Base-by-base conservation (phyloP, 352 stramenopile genomes). In the Globisporangium rhizosaccharum region DNA sequence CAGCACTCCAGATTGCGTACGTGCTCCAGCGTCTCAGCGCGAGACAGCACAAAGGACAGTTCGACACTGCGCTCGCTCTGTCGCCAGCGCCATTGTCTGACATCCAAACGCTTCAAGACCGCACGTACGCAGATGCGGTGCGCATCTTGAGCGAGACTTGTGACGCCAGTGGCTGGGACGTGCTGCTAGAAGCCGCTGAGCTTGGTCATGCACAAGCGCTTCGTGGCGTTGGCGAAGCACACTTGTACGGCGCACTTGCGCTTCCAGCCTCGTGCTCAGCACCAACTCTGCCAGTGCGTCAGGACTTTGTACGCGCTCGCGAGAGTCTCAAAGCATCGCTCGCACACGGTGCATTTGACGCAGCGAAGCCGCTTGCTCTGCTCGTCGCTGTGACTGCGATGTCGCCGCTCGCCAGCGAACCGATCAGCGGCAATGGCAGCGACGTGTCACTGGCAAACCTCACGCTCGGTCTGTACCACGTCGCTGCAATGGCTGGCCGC, bases 391-490 rank as follows among this genome's bases (percentile, higher is more conserved):
- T 18, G 39, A 25, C 28, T n/a, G 15, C 15, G 10, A 9, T 46
- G 41, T 20, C 18, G 41, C 41, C 15, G 15, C 33, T 48, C 18
- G 23, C 4, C 20, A 44, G 20, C 5, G 28, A 33, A 33, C 28
- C 28, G 28, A 39, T 1, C 8, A 12, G 33, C n/a, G 50, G 25
- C n/a, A 33, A 30, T 20, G 7, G 12, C n/a, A 51, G 20, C 6
- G 18, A 20, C 14, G 25, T n/a, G 12, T 2, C n/a, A 4, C 23
- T 64, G 2, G 52, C 20, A 15, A 56, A 56, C 53, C 54, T 82
- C 17, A 70, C 66, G 25, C 53, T 67, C 11, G 80, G 80, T 0
- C 56, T 90, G 18, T 66, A 81, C 37, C 74, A 90, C 59, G 59
- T 83, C 18, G 72, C 72, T 48, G 80, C 80, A 30, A 60, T 66